Conservation (phyloP, 2,329 filamentous ascomycete genomes). For the Amphichorda felina region DNA sequence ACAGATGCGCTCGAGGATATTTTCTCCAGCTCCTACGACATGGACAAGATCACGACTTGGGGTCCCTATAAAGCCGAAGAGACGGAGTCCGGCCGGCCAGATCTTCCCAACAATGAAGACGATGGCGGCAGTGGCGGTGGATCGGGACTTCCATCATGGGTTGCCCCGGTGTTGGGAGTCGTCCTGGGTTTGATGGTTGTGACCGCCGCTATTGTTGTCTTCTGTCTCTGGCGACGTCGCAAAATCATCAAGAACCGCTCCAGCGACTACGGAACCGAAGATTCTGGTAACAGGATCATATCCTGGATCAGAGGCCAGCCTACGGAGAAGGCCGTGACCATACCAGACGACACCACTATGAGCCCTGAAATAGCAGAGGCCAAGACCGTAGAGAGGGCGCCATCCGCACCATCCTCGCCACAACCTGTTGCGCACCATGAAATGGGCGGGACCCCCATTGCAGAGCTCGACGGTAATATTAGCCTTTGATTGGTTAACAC, state of each 20-base stretch:
- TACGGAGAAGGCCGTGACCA: constrained; percentile 30
- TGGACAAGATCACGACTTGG: constrained; percentile 41
- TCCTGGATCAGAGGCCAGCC: constrained; percentile 39
- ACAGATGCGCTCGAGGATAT: constrained; percentile 33
- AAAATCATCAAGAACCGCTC: constrained; percentile 25
- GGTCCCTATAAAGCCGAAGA: constrained; percentile 43
- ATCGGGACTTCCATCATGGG: constrained; percentile 38
- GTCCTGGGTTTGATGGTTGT: constrained; percentile 47
- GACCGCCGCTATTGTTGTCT: constrained; percentile 34
- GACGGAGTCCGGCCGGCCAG: constrained; percentile 7
- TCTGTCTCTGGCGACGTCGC: constrained; percentile 40
- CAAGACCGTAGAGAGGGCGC: constrained; percentile 7
- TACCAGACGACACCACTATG: constrained; percentile 25
- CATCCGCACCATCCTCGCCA: constrained; percentile 4
- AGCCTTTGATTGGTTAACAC: no score
- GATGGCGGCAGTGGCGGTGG: constrained; percentile 13
- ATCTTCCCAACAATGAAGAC: constrained; percentile 9
- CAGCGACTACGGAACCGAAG: constrained; percentile 29
- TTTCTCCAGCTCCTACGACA: constrained; percentile 44
- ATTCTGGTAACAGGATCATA: constrained; percentile 33
- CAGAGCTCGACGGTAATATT: constrained; percentile 33
- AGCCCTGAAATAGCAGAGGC: constrained; percentile 26
- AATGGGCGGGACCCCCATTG: constrained; percentile 29
- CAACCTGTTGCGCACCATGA: constrained; percentile 18
- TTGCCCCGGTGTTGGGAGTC: constrained; percentile 50